A percentile compares a stretch with the other conserved stretches of the same genome.
phyloP scores from a whole-genome alignment of 495 filamentous ascomycete species.

The Trichoderma virens region DNA sequence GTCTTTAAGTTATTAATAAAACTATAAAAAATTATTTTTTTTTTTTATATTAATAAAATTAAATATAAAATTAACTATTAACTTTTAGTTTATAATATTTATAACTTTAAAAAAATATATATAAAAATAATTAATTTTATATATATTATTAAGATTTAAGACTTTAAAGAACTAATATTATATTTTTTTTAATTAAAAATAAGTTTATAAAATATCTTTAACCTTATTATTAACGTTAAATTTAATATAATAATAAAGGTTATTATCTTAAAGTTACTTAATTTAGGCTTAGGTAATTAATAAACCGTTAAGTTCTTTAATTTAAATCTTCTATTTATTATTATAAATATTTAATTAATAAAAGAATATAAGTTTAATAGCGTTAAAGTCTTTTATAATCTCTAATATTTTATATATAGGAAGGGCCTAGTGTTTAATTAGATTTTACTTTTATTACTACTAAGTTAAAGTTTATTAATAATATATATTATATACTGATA shows the following conservation, averaged over 20 bases:
- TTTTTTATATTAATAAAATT: slow-evolving; percentile 11
- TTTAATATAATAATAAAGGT: not conserved
- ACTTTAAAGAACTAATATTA: not conserved
- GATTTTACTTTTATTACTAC: too few relatives aligned
- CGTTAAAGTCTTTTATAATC: too few relatives aligned
- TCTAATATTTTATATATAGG: too few relatives aligned
- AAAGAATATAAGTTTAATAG: not conserved
- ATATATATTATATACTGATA: too few relatives aligned
- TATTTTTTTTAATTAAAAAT: not conserved
- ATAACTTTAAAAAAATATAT: too few relatives aligned
- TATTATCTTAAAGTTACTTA: not conserved
- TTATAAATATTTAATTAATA: slow-evolving; percentile 2
- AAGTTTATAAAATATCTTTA: not conserved
- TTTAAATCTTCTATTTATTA: not conserved
- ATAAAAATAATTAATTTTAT: slow-evolving; percentile 11
- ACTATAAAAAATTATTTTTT: not conserved
- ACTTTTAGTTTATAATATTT: too few relatives aligned
- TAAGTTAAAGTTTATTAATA: too few relatives aligned
- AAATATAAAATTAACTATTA: slow-evolving; percentile 10
- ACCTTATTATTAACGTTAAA: not conserved
- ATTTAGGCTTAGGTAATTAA: too few relatives aligned
- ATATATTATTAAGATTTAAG: not conserved
- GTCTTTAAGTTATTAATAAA: not conserved
- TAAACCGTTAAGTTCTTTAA: too few relatives aligned
- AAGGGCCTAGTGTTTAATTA: too few relatives aligned